phyloP scores from a whole-genome alignment of 805 yeast species.

The Cyberlindnera americana region DNA sequence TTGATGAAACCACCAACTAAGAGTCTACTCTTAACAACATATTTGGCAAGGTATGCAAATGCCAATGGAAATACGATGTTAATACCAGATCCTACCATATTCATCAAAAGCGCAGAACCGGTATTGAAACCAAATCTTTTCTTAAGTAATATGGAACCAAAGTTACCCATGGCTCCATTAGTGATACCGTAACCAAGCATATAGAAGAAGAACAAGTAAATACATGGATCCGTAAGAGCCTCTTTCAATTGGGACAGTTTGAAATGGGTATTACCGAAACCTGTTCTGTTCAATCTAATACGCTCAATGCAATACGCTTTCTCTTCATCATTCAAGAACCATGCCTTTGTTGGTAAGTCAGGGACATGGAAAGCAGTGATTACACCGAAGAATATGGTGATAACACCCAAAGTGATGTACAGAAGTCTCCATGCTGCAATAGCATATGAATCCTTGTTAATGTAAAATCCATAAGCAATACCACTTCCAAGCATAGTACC shows the following conservation, averaged over 20 bases:
- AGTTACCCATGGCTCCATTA: conserved; percentile 44
- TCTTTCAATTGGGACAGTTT: conserved; percentile 51
- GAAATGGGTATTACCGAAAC: conserved; percentile 53
- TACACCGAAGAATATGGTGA: conserved; percentile 52
- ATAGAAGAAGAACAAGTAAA: conserved; percentile 43
- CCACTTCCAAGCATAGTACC: conserved; percentile 46
- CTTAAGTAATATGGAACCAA: conserved; percentile 15
- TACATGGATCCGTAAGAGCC: conserved; percentile 45
- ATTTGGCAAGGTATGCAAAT: conserved; percentile 8
- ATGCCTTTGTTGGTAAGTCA: conserved; percentile 48
- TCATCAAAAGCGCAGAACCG: conserved; percentile 31
- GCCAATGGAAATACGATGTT: conserved; percentile 24
- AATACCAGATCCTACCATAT: conserved; percentile 35
- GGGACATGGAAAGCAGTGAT: conserved; percentile 48
- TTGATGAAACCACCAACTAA: conserved; percentile 7
- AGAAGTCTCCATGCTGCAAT: conserved; percentile 57
- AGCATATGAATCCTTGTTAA: conserved; percentile 33
- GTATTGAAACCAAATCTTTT: conserved; percentile 24
- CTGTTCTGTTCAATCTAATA: conserved; percentile 51
- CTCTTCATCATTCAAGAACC: conserved; percentile 44
- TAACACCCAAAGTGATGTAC: conserved; percentile 55
- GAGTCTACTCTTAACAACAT: conserved; percentile 4
- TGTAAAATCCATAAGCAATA: conserved; percentile 52
- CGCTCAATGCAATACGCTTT: conserved; percentile 45
- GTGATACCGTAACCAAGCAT: conserved; percentile 41